Conservation (phyloP, 352 stramenopile species). For the Thalassiosira hispida region DNA sequence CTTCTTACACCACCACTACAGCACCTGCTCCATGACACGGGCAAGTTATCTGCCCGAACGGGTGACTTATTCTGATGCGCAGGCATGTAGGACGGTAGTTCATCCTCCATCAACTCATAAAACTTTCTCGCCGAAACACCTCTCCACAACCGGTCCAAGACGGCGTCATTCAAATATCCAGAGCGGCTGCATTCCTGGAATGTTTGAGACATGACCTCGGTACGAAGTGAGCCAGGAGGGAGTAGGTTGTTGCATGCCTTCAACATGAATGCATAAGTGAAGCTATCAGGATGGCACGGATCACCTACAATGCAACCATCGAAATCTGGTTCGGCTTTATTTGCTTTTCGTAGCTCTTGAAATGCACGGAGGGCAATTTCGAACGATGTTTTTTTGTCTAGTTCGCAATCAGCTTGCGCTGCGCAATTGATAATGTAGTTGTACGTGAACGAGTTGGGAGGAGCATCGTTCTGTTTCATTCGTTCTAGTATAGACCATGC, state of each 20-base stretch:
- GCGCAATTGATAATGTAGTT: constrained; percentile 68
- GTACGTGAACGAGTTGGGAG: constrained; percentile 60
- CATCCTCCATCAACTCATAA: constrained; percentile 33
- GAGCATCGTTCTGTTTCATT: constrained; percentile 53
- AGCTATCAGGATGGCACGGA: constrained; percentile 48
- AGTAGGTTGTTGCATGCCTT: constrained; percentile 59
- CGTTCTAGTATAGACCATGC: constrained; percentile 52
- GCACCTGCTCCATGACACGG: constrained; percentile 47
- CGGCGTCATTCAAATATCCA: constrained; percentile 58
- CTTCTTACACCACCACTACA: constrained; percentile 9
- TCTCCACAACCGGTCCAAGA: constrained; percentile 42
- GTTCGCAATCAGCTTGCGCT: constrained; percentile 23
- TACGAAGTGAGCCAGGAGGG: constrained; percentile 28
- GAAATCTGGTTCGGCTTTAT: neutral
- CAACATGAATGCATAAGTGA: constrained; percentile 63
- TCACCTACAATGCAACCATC: constrained; percentile 15
- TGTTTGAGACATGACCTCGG: constrained; percentile 47
- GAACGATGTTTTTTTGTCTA: constrained; percentile 43
- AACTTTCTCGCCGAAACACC: constrained; percentile 31
- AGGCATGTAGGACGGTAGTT: neutral
- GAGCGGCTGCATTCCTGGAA: constrained; percentile 50
- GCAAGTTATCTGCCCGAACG: constrained; percentile 26
- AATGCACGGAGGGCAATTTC: constrained; percentile 56
- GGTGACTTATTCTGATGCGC: constrained; percentile 2
- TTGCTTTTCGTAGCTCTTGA: constrained; percentile 48